These are phyloP conservation scores for Bruguiera parviflora DNA, from an alignment of 345 rosid genomes.

Conservation along the genomic window DNA sequence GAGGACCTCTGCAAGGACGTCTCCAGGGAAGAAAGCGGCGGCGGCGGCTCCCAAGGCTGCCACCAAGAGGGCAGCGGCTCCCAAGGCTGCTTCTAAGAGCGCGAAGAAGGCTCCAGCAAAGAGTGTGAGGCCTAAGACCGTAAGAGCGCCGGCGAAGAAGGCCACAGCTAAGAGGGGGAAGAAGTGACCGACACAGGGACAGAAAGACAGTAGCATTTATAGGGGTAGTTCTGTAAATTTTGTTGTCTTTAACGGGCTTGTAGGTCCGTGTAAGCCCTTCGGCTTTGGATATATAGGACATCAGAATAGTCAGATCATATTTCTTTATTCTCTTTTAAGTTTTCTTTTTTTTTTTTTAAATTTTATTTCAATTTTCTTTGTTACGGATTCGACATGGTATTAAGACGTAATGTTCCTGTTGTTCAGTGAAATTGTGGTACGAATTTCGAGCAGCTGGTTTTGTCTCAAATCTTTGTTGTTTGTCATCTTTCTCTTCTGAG, in stretches of 20 bases:
- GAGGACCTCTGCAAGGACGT: conserved; percentile 56
- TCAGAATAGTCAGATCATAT: conserved; percentile 20
- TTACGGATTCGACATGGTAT: conserved; percentile 13
- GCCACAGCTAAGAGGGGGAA: conserved; percentile 37
- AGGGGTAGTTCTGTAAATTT: conserved; percentile 39
- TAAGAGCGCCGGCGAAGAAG: conserved; percentile 34
- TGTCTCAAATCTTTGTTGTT: too few species aligned
- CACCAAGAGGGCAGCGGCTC: conserved; percentile 41
- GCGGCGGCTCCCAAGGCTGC: conserved; percentile 24
- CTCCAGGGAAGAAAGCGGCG: conserved; percentile 57
- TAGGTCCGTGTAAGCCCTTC: conserved; percentile 13
- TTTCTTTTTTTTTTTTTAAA: background rate
- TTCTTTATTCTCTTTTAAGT: background rate
- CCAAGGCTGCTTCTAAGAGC: conserved; percentile 40
- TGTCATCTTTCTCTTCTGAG: too few species aligned
- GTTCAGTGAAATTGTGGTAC: background rate
- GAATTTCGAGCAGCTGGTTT: background rate
- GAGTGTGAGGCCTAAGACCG: conserved; percentile 29
- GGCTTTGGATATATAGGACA: conserved; percentile 18
- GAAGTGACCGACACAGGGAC: conserved; percentile 25
- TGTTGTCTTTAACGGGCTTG: conserved; percentile 12
- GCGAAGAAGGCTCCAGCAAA: conserved; percentile 43
- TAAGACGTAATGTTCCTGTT: conserved; percentile 6
- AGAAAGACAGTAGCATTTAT: conserved; percentile 2
- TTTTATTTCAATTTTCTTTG: background rate